Percentiles rank a stretch among this genome's conserved stretches.
Evolutionary conservation across 1,284 basidiomycete genomes (phyloP).

Genomic region (Fomitopsis pinicola): DNA sequence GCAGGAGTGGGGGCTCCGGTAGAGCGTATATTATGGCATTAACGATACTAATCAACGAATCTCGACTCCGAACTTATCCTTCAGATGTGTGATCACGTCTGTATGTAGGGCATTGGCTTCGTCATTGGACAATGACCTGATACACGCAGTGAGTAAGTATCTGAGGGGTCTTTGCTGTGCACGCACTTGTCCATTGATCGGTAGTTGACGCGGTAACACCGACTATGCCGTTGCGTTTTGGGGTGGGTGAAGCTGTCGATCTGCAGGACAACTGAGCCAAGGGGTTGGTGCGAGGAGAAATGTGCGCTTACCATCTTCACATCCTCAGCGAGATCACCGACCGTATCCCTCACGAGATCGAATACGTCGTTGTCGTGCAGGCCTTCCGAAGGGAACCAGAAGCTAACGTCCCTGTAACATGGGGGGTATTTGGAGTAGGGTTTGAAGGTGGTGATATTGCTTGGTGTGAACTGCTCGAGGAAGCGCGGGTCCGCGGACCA

Average conservation of each 20-base stretch:
- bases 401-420: slow-evolving; percentile 88
- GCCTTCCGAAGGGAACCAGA: slow-evolving; percentile 68
- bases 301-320: slow-evolving; percentile 68
- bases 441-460: slow-evolving; percentile 77
- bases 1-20: slow-evolving; percentile 9
- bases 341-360: slow-evolving; percentile 89
- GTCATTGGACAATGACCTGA: slow-evolving; percentile 83
- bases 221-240: slow-evolving; percentile 76
- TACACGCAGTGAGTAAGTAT: not conserved
- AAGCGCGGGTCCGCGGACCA: slow-evolving; percentile 94
- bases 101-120: slow-evolving; percentile 82
- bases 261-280: slow-evolving; percentile 37
- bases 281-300: not conserved
- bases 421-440: slow-evolving; percentile 89
- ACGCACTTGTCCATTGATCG: slow-evolving; percentile 90
- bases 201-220: slow-evolving; percentile 93
- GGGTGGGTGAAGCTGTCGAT: slow-evolving; percentile 93
- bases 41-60: slow-evolving; percentile 49
- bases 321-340: slow-evolving; percentile 89
- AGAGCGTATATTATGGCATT: slow-evolving; percentile 26
- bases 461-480: slow-evolving; percentile 78
- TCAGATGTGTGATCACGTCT: slow-evolving; percentile 48
- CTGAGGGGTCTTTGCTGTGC: slow-evolving; percentile 1
- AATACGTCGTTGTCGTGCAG: slow-evolving; percentile 98
- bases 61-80: slow-evolving; percentile 69